phyloP scores from a whole-genome alignment of 129 eudicot genomes.

The sunflower (Helianthus annuus) region HanXRQr2.0-SUNRISE NC_035437.2:11554746-11555245 shows the following conservation, averaged over 20 bases:
- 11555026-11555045: not conserved
- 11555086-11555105: not conserved
- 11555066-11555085: conserved; percentile 4
- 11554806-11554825: conserved; percentile 45
- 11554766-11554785: conserved; percentile 68
- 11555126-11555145: not conserved
- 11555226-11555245: no score
- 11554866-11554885: conserved; percentile 10
- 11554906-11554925: conserved; percentile 15
- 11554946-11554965: not conserved
- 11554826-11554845: conserved; percentile 9
- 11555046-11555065: not conserved
- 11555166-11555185: not conserved
- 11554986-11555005: conserved; percentile 3
- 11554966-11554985: conserved; percentile 11
- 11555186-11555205: no score
- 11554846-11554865: not conserved
- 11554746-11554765: conserved; percentile 87
- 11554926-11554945: conserved; percentile 7
- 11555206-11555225: no score
- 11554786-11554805: conserved; percentile 76
- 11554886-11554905: conserved; percentile 20
- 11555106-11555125: not conserved
- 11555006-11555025: not conserved
- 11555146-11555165: not conserved